These are phyloP conservation scores for Fusarium zealandicum DNA, from an alignment of 2,329 filamentous ascomycete genomes.

Conservation along the genomic window DNA sequence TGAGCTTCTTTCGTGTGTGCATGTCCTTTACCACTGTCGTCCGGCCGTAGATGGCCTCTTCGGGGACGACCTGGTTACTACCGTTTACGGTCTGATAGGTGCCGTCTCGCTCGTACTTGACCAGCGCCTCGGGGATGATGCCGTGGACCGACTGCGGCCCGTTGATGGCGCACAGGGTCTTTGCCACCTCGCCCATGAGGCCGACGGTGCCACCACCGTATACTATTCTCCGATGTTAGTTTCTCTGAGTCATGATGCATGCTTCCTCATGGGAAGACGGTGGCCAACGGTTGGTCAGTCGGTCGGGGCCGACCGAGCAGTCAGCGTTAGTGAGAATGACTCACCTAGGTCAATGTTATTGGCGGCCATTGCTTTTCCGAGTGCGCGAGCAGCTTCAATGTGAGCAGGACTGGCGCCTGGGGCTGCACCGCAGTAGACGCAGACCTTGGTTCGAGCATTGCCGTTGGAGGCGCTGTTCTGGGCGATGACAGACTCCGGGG, in stretches of 20 bases:
- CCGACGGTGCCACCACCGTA: slow-evolving; percentile 96
- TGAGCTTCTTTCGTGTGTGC: slow-evolving; percentile 94
- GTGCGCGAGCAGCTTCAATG: slow-evolving; percentile 76
- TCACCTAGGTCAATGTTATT: slow-evolving; percentile 78
- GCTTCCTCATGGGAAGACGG: neutral
- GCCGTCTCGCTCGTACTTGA: slow-evolving; percentile 76
- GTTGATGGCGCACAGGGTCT: slow-evolving; percentile 81
- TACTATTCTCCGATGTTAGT: slow-evolving; percentile 56
- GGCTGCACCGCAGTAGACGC: slow-evolving; percentile 92
- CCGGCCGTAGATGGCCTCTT: slow-evolving; percentile 73
- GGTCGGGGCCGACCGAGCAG: slow-evolving; percentile 3
- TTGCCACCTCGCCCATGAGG: slow-evolving; percentile 93
- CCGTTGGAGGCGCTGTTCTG: slow-evolving; percentile 42
- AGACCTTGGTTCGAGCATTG: slow-evolving; percentile 70
- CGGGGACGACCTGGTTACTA: slow-evolving; percentile 65
- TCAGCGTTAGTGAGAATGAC: slow-evolving; percentile 30
- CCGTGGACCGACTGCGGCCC: slow-evolving; percentile 87
- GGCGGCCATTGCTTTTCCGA: slow-evolving; percentile 76
- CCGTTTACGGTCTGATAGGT: slow-evolving; percentile 57
- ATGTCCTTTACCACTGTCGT: slow-evolving; percentile 94
- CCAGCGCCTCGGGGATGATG: slow-evolving; percentile 87
- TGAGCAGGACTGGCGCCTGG: slow-evolving; percentile 76
- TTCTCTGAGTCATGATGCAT: neutral
- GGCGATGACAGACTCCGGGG: slow-evolving; percentile 17
- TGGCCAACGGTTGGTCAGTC: slow-evolving; percentile 1